phyloP scores from a whole-genome alignment of 306 rosid species.

The Vigna radiata region DNA sequence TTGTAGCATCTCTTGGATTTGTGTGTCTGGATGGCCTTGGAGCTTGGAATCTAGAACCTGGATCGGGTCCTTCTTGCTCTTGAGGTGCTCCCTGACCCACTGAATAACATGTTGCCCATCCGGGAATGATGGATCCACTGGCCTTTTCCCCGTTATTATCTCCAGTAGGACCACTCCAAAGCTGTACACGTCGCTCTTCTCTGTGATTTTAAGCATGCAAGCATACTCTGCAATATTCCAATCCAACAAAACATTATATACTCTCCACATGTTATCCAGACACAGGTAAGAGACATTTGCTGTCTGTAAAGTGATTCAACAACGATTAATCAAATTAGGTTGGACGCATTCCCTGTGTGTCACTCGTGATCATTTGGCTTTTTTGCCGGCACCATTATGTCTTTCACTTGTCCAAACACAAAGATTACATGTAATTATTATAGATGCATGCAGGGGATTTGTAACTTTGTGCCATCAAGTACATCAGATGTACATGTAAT shows the following conservation, averaged over 20 bases:
- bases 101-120: constrained; percentile 80
- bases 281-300: constrained; percentile 4
- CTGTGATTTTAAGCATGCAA: constrained; percentile 77
- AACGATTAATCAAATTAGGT: constrained; percentile 14
- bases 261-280: constrained; percentile 1
- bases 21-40: constrained; percentile 74
- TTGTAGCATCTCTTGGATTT: constrained; percentile 84
- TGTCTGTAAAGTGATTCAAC: constrained; percentile 31
- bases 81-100: constrained; percentile 80
- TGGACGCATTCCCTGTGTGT: constrained; percentile 6
- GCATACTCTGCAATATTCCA: constrained; percentile 73
- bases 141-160: constrained; percentile 85
- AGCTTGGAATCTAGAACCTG: constrained; percentile 79
- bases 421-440: constrained; percentile 44
- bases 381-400: constrained; percentile 38
- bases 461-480: constrained; percentile 45
- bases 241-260: constrained; percentile 30
- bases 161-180: constrained; percentile 87
- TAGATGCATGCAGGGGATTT: constrained; percentile 39
- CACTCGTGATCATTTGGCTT: constrained; percentile 45
- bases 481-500: constrained; percentile 41
- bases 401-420: constrained; percentile 30
- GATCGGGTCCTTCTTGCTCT: constrained; percentile 75
- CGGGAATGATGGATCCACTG: constrained; percentile 74
- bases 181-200: constrained; percentile 87